A percentile compares a stretch with the other conserved stretches of the same genome.
Conservation (phyloP, 805 yeast genomes). For the Wickerhamomyces alni region DNA sequence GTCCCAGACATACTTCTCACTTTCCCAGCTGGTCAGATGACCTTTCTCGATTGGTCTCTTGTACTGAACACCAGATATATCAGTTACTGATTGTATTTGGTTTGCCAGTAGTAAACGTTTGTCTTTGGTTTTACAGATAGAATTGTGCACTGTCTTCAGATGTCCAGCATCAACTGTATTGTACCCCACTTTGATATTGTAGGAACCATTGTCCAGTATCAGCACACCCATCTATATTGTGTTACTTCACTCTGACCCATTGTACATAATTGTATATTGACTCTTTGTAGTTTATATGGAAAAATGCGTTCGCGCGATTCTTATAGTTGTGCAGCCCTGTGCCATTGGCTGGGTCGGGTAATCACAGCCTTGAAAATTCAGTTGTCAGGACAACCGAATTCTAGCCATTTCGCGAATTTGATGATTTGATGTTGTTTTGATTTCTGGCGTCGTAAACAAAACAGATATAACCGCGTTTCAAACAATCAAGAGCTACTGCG, state of each 20-base stretch:
- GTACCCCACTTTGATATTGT: slow-evolving; percentile 64
- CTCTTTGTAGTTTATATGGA: no score
- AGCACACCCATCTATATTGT: slow-evolving; percentile 25
- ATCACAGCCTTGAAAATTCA: no score
- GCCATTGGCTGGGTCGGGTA: no score
- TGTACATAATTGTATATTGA: neutral
- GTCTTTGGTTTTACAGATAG: slow-evolving; percentile 70
- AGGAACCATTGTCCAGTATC: slow-evolving; percentile 87
- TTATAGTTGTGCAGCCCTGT: no score
- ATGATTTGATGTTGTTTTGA: neutral
- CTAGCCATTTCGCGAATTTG: neutral
- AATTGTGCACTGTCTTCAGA: slow-evolving; percentile 56
- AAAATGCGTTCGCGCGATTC: no score
- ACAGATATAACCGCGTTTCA: neutral
- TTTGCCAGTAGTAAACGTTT: slow-evolving; percentile 70
- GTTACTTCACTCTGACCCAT: no score
- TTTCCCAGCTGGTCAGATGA: slow-evolving; percentile 85
- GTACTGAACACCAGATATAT: slow-evolving; percentile 66
- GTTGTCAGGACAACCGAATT: neutral
- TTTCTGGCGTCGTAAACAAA: neutral
- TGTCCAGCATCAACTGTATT: slow-evolving; percentile 27
- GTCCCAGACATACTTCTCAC: slow-evolving; percentile 89
- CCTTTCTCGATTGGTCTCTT: slow-evolving; percentile 87
- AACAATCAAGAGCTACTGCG: neutral
- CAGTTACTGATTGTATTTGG: slow-evolving; percentile 55